Percentiles rank a stretch among this genome's conserved stretches.
Conservation (phyloP, 257 asterid genomes). For the Solanum dulcamara region DNA sequence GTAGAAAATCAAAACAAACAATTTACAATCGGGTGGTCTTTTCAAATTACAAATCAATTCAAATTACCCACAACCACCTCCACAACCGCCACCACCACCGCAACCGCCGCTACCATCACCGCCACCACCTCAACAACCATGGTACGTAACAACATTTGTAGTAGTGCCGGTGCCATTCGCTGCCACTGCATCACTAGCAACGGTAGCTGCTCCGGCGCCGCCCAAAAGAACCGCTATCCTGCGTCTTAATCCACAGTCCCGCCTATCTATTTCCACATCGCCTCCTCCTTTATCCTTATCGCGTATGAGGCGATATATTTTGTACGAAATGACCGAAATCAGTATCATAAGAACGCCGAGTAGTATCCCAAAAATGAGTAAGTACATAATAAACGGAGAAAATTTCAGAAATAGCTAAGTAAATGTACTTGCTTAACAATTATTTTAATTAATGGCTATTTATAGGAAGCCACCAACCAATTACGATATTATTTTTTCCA, state of each 20-base stretch:
- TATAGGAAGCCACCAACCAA: too few species aligned
- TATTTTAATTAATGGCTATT: too few species aligned
- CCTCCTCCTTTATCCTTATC: neutral
- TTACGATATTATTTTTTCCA: neutral
- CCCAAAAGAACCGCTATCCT: too few species aligned
- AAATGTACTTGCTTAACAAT: too few species aligned
- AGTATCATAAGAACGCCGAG: too few species aligned
- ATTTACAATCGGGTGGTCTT: rapidly evolving
- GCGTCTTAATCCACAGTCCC: neutral
- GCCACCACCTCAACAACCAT: neutral
- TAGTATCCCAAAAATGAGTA: too few species aligned
- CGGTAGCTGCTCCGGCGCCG: too few species aligned
- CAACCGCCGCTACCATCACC: too few species aligned
- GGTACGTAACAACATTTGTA: neutral
- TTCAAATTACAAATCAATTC: neutral
- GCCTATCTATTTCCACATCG: neutral
- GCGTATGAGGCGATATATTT: neutral
- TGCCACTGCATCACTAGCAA: neutral
- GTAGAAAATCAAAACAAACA: too few species aligned
- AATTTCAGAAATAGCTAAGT: too few species aligned
- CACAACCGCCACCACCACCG: neutral
- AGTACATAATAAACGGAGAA: too few species aligned
- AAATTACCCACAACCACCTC: neutral
- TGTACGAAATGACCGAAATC: too few species aligned
- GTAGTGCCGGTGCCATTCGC: neutral